Percentiles rank a stretch among this genome's conserved stretches.
Conservation (phyloP, 352 stramenopile genomes). For the Lagenidium sp. region DNA sequence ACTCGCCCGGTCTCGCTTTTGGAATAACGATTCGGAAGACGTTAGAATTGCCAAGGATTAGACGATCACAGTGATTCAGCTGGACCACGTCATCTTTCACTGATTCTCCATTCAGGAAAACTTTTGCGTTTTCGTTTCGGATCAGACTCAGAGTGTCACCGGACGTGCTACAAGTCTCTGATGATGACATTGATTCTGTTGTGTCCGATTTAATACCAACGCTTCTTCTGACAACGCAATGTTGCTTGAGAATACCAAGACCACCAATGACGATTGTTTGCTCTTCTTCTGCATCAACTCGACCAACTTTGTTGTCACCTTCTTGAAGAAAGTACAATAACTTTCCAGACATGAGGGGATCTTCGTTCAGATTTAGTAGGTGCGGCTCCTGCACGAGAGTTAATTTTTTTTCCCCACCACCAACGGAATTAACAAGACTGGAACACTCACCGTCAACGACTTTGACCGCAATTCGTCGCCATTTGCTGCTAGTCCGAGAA, state of each 20-base stretch:
- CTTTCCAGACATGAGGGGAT: slow-evolving; percentile 80
- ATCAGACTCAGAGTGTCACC: slow-evolving; percentile 27
- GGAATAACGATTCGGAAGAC: slow-evolving; percentile 72
- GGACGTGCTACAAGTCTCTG: no score
- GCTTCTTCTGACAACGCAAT: not conserved
- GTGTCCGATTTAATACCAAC: no score
- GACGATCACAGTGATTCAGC: slow-evolving; percentile 54
- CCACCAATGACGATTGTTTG: slow-evolving; percentile 75
- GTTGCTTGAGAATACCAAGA: slow-evolving; percentile 37
- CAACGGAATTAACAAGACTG: not conserved
- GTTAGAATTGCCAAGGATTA: slow-evolving; percentile 73
- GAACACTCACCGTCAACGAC: slow-evolving; percentile 24
- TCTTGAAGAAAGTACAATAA: slow-evolving; percentile 67
- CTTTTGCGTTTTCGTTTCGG: slow-evolving; percentile 31
- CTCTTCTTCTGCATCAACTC: slow-evolving; percentile 47
- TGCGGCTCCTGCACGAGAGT: slow-evolving; percentile 49
- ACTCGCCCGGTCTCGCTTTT: slow-evolving; percentile 16
- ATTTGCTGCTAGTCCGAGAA: slow-evolving; percentile 51
- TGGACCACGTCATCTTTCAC: slow-evolving; percentile 22
- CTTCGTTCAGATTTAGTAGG: slow-evolving; percentile 83
- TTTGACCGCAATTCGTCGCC: slow-evolving; percentile 47
- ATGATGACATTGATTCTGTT: no score
- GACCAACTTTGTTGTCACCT: slow-evolving; percentile 52
- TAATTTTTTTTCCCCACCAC: not conserved
- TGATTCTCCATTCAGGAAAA: slow-evolving; percentile 64